A percentile compares a stretch with the other conserved stretches of the same genome.
Evolutionary conservation across 495 filamentous ascomycete species (phyloP).

Genomic region (Arthonia radiata): DNA sequence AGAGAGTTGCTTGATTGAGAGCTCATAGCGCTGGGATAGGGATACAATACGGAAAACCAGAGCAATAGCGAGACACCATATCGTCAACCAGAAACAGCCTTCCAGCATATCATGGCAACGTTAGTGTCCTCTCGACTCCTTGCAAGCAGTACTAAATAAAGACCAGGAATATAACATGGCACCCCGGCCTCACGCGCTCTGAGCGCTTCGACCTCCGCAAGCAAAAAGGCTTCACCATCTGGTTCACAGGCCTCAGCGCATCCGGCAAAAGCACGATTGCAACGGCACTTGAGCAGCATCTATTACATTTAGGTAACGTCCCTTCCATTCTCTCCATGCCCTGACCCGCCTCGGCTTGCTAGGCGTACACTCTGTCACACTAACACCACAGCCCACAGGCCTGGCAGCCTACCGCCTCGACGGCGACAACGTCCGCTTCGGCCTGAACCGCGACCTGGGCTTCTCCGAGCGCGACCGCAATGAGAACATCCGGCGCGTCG

Average conservation of each 20-base stretch:
- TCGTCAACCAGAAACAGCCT: too few relatives aligned
- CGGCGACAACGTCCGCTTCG: slow-evolving; percentile 96
- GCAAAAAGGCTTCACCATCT: slow-evolving; percentile 82
- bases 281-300: slow-evolving; percentile 83
- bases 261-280: slow-evolving; percentile 93
- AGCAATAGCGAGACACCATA: too few relatives aligned
- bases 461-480: slow-evolving; percentile 82
- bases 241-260: slow-evolving; percentile 89
- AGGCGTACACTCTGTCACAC: too few relatives aligned
- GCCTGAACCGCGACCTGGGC: slow-evolving; percentile 87
- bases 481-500: slow-evolving; percentile 92
- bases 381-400: too few relatives aligned
- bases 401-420: slow-evolving; percentile 79
- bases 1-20: too few relatives aligned
- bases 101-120: too few relatives aligned
- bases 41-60: too few relatives aligned
- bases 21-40: too few relatives aligned
- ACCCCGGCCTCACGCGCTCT: slow-evolving; percentile 59
- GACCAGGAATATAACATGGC: slow-evolving; percentile 99
- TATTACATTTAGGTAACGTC: slow-evolving; percentile 67
- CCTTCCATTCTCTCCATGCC: too few relatives aligned
- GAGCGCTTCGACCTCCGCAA: slow-evolving; percentile 61
- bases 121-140: too few relatives aligned
- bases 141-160: too few relatives aligned
- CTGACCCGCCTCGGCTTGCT: too few relatives aligned